These are phyloP conservation scores for Solanum sejunctum DNA, from an alignment of 257 asterid genomes.

Conservation along the genomic window DNA sequence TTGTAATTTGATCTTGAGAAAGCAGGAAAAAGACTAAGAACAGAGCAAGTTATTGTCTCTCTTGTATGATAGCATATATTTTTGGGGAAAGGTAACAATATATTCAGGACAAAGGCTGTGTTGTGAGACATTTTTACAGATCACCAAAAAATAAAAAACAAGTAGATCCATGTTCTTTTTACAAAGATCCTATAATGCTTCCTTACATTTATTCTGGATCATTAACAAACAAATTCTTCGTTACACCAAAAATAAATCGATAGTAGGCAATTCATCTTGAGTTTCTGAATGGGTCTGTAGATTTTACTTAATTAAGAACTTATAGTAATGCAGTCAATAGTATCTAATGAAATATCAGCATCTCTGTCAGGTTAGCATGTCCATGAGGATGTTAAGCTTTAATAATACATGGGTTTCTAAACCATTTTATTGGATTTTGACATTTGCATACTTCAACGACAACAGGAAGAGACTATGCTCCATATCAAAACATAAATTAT, in stretches of 20 bases:
- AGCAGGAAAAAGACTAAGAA: not conserved
- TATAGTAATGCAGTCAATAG: not conserved
- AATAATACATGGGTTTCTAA: not conserved
- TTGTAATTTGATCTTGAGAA: not conserved
- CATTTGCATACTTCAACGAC: not conserved
- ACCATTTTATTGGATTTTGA: not conserved
- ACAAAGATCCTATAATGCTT: not conserved
- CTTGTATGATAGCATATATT: not conserved
- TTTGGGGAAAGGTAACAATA: not conserved
- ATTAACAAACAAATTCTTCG: not conserved
- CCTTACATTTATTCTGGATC: not conserved
- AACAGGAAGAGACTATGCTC: not conserved
- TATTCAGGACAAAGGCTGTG: not conserved
- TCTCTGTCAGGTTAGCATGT: not conserved
- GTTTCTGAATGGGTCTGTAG: not conserved
- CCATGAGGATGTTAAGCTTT: not conserved
- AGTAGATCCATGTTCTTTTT: not conserved
- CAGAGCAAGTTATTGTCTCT: not conserved
- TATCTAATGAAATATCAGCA: not conserved
- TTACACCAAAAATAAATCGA: not conserved
- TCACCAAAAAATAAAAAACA: not conserved
- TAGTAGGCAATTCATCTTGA: not conserved
- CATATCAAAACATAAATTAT: not conserved
- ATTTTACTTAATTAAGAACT: not conserved
- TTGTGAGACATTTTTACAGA: not conserved